These are phyloP conservation scores for Penicillium corylophilum DNA, from an alignment of 2,329 filamentous ascomycete genomes.

Conservation along the genomic window DNA sequence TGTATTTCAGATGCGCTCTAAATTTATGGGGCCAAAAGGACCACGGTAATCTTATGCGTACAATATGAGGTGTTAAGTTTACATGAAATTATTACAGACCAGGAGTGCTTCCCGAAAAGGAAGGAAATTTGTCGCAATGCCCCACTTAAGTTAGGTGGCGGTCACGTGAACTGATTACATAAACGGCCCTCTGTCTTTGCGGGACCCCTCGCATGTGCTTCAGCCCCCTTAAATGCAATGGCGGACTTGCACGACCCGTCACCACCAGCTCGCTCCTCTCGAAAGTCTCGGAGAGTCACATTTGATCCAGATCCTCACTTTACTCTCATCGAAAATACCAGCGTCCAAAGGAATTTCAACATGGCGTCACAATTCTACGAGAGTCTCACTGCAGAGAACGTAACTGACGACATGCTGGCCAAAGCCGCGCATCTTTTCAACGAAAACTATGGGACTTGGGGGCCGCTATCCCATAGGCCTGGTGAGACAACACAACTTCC, in stretches of 20 bases:
- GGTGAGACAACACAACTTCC: not conserved
- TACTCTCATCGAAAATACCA: not conserved
- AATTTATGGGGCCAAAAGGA: no score
- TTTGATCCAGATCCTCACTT: not conserved
- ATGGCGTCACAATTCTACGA: not conserved
- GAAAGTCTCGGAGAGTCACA: not conserved
- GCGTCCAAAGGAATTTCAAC: not conserved
- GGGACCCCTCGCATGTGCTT: no score
- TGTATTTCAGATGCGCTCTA: no score
- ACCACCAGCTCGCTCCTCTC: not conserved
- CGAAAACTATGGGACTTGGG: not conserved
- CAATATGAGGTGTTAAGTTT: no score
- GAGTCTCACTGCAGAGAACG: not conserved
- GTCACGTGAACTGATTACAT: no score
- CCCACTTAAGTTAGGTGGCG: no score
- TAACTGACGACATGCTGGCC: not conserved
- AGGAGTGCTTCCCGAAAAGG: no score
- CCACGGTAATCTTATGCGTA: no score
- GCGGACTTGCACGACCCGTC: not conserved
- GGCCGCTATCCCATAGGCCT: not conserved
- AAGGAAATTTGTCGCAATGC: no score
- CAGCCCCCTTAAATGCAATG: not conserved
- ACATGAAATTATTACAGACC: no score
- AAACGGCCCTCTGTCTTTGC: no score
- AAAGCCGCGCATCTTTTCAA: not conserved